Base-by-base conservation (phyloP, 176 grass and related monocot species). In the Secale cereale region DNA sequence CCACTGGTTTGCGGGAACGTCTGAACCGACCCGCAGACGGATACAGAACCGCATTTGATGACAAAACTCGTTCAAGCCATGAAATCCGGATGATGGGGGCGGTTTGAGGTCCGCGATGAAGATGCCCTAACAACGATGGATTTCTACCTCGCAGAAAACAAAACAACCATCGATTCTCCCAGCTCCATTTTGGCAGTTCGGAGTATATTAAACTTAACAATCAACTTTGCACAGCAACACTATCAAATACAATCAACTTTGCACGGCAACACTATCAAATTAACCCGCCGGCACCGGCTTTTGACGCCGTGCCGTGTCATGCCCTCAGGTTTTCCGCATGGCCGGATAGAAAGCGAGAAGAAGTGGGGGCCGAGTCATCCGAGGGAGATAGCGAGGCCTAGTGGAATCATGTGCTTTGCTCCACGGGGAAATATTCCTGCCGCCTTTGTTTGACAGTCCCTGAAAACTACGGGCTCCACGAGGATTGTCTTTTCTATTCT, bases 371-470 rank as follows among this genome's bases (percentile, higher is more conserved):
- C 52, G 3, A 27, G 59, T 35, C 33, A 76, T 22, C 5, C 7
- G 15, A 37, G 46, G 48, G 78, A 81, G 78, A 81, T 2, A 39
- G 36, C 37, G 78, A 81, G 62, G 4, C 16, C 0, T 16, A 16
- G 54, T 72, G 31, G 83, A 72, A 82, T 72, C 54, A 22, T 82
- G 29, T 82, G 36, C 83, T 71, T 82, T 57, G 23, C 88, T 65
- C 65, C 54, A 72, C 63, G 8, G 70, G 19, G 29, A 82, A 70
- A 77, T 32, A 65, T 86, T 86, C 79, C 41, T 73, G 26, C 29
- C 25, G 87, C 82, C 82, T 77, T 85, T 19, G 3, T 78, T 90
- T 90, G 79, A 86, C 79, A n/a, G 72, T 33, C 7, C 26, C 65
- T 57, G 64, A 82, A 72, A 82, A 77, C 30, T 45, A 77, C 69